Evolutionary conservation across 225 moss, liverwort and hornwort genomes (phyloP).

Genomic region (Antitrichia curtipendula): DNA sequence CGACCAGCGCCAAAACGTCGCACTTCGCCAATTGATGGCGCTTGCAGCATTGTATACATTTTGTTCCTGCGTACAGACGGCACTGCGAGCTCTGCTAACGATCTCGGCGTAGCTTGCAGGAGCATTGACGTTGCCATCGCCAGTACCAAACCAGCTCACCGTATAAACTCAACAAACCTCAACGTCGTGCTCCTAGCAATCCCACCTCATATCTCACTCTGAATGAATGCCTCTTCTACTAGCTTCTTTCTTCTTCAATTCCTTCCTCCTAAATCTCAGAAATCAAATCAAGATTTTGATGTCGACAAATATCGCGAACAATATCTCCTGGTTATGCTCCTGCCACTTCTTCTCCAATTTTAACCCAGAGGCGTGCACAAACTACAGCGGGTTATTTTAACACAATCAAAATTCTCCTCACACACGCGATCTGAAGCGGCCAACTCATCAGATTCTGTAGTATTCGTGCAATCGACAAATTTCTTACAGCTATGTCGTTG

Average conservation of each 20-base stretch:
- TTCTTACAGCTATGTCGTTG: neutral
- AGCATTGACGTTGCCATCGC: slow-evolving; percentile 10
- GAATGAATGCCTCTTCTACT: neutral
- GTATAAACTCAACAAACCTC: neutral
- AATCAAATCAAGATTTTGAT: neutral
- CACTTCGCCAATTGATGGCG: slow-evolving; percentile 1
- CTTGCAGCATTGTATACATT: slow-evolving; percentile 18
- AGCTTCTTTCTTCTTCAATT: neutral
- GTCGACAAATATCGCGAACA: neutral
- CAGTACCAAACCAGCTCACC: neutral
- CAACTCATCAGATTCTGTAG: neutral
- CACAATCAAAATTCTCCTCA: neutral
- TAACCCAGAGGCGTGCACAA: neutral
- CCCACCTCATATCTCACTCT: neutral
- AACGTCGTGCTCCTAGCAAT: neutral
- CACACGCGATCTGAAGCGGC: neutral
- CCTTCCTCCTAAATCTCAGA: neutral
- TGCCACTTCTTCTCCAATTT: neutral
- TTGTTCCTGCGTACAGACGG: neutral
- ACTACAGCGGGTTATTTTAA: neutral
- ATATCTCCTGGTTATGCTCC: neutral
- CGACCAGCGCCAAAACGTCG: neutral
- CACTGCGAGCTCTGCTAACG: neutral
- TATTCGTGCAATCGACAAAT: neutral
- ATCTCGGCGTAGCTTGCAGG: neutral